Percentiles rank a stretch among this genome's conserved stretches.
phyloP scores from a whole-genome alignment of 208 protist genomes.

The Leishmania mexicana region DNA sequence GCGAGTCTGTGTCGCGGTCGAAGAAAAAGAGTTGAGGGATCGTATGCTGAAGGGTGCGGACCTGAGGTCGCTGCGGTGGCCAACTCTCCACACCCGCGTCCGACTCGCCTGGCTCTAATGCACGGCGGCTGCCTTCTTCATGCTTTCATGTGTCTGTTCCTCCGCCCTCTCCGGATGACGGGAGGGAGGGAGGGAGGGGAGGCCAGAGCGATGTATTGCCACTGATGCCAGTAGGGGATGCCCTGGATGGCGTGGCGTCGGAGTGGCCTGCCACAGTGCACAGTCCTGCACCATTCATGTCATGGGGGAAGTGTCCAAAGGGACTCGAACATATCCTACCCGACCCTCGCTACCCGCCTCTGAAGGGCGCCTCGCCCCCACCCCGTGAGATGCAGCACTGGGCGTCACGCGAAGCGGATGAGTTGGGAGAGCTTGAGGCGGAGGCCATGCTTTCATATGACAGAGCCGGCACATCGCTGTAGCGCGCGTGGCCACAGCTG shows the following conservation, averaged over 20 bases:
- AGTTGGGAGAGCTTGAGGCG: neutral
- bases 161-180: neutral
- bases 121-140: neutral
- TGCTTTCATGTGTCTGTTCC: neutral
- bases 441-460: neutral
- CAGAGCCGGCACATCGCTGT: neutral
- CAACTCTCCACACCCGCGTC: neutral
- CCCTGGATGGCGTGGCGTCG: neutral
- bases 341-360: neutral
- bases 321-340: neutral
- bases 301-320: neutral
- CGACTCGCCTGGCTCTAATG: neutral
- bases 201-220: neutral
- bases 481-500: neutral
- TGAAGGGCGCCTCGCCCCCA: neutral
- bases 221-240: neutral
- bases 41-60: neutral
- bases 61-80: neutral
- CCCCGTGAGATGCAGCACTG: neutral
- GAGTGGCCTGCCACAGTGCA: neutral
- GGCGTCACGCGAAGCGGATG: neutral
- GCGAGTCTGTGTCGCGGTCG: conserved; percentile 31
- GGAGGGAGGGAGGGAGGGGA: neutral
- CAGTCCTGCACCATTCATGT: neutral
- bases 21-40: conserved; percentile 22